phyloP scores from a whole-genome alignment of 1,139 yeast species.

The Saccharomycopsis phalli region DNA sequence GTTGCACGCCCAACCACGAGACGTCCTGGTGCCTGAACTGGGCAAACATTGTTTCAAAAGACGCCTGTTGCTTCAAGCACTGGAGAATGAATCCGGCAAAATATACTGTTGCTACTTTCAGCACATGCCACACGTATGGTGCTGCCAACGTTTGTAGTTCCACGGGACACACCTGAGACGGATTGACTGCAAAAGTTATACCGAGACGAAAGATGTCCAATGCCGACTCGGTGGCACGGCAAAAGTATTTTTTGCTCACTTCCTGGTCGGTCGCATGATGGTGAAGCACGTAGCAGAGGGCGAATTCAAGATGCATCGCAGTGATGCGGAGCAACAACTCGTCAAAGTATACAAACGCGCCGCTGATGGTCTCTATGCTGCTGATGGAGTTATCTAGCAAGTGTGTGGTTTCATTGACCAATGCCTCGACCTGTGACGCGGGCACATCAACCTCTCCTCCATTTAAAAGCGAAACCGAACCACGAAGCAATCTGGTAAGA shows the following conservation, averaged over 20 bases:
- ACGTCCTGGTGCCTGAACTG: neutral
- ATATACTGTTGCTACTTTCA: neutral
- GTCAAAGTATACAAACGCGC: slow-evolving; percentile 1
- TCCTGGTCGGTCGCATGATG: neutral
- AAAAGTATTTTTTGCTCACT: slow-evolving; percentile 3
- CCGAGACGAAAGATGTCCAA: slow-evolving; percentile 2
- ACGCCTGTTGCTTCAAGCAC: neutral
- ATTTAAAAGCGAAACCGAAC: slow-evolving; percentile 1
- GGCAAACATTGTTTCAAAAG: neutral
- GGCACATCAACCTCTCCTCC: neutral
- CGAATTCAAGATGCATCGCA: neutral
- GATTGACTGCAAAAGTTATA: neutral
- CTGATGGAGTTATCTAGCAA: slow-evolving; percentile 1
- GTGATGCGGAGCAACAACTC: slow-evolving; percentile 3
- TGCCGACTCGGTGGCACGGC: neutral
- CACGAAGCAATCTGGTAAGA: neutral
- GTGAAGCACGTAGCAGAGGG: slow-evolving; percentile 1
- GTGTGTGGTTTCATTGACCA: neutral
- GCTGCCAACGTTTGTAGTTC: slow-evolving; percentile 1
- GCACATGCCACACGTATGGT: slow-evolving; percentile 2
- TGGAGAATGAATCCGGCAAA: neutral
- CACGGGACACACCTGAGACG: neutral
- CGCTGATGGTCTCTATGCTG: neutral
- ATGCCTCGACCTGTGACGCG: no score
- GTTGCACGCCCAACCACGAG: neutral